Evolutionary conservation across 192 early-diverging fungal species (phyloP).

Genomic region (Coemansia reversa): DNA sequence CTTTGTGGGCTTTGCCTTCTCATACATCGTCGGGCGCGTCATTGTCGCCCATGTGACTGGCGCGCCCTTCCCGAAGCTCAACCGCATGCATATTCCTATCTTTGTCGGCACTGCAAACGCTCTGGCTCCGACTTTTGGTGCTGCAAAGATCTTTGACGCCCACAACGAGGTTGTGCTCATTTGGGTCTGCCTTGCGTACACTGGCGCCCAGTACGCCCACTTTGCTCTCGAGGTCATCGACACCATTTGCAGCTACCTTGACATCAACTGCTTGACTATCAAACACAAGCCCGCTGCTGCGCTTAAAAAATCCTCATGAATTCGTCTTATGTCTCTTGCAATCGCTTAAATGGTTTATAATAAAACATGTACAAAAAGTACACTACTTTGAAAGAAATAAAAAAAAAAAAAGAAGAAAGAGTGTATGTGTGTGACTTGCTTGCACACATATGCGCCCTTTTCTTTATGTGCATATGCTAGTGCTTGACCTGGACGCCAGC

Average conservation of each 20-base stretch:
- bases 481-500: constrained; percentile 56
- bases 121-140: constrained; percentile 53
- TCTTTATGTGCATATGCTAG: constrained; percentile 1
- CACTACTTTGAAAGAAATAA: neutral
- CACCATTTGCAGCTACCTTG: constrained; percentile 71
- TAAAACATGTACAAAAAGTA: neutral
- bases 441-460: neutral
- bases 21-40: constrained; percentile 79
- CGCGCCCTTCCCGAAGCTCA: constrained; percentile 74
- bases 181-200: constrained; percentile 59
- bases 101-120: constrained; percentile 63
- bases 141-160: constrained; percentile 55
- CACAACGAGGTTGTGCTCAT: constrained; percentile 57
- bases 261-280: constrained; percentile 79
- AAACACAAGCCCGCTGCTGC: constrained; percentile 56
- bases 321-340: neutral
- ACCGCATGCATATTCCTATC: constrained; percentile 64
- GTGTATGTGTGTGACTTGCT: neutral
- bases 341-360: neutral
- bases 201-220: constrained; percentile 63
- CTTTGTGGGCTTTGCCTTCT: constrained; percentile 72
- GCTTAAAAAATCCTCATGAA: constrained; percentile 20
- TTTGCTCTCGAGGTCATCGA: constrained; percentile 71
- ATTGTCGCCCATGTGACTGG: constrained; percentile 87
- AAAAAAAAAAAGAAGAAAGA: neutral